A percentile compares a stretch with the other conserved stretches of the same genome.
These are phyloP conservation scores for Aspergillaceae sp. DNA, from an alignment of 2,329 filamentous ascomycete species.

Conservation along the genomic window DNA sequence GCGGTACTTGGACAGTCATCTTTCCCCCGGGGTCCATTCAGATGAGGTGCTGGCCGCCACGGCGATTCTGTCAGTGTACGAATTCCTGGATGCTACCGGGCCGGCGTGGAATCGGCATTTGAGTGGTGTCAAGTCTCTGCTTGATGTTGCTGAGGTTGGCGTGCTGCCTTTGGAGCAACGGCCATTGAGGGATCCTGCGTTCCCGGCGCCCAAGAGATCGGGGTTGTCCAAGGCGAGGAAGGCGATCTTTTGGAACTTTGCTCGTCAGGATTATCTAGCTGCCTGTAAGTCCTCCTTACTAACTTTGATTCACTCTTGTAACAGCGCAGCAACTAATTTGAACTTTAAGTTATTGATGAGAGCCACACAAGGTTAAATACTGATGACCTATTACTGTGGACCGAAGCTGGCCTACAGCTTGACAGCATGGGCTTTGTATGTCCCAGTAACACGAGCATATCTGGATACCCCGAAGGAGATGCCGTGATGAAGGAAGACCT, in stretches of 20 bases:
- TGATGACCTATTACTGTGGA: conserved; percentile 55
- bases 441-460: conserved; percentile 31
- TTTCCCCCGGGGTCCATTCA: conserved; percentile 31
- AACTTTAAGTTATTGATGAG: conserved; percentile 44
- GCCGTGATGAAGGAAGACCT: conserved; percentile 53
- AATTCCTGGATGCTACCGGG: conserved; percentile 57
- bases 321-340: too few species aligned
- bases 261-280: conserved; percentile 56
- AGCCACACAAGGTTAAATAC: conserved; percentile 53
- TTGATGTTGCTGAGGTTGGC: conserved; percentile 40
- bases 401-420: conserved; percentile 53
- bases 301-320: too few species aligned
- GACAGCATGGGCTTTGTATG: conserved; percentile 45
- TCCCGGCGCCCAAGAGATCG: conserved; percentile 22
- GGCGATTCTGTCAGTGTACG: conserved; percentile 59
- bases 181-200: conserved; percentile 32
- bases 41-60: conserved; percentile 58
- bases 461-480: conserved; percentile 28
- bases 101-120: conserved; percentile 57
- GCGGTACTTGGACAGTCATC: conserved; percentile 37
- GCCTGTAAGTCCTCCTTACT: conserved; percentile 41
- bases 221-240: conserved; percentile 48
- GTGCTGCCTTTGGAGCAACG: conserved; percentile 32
- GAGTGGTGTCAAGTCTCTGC: conserved; percentile 55
- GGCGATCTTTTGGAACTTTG: conserved; percentile 61